Percentiles rank a stretch among this genome's conserved stretches.
Evolutionary conservation across 305 asterid genomes (phyloP).

Genomic region (Fraxinus sp.): DNA sequence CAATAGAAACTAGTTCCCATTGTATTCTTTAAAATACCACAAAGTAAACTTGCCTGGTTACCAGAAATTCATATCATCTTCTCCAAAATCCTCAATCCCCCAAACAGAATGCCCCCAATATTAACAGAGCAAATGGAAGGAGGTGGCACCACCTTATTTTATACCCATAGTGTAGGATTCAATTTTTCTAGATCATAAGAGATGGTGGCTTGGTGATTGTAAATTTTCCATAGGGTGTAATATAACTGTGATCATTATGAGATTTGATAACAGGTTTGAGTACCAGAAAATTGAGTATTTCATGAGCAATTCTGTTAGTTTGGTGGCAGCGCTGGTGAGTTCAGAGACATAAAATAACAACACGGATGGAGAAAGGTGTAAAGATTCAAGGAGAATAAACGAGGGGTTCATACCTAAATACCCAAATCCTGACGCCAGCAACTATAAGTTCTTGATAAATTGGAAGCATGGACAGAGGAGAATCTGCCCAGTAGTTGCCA

Average conservation of each 20-base stretch:
- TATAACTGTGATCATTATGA: not conserved
- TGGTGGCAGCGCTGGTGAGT: not conserved
- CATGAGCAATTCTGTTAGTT: not conserved
- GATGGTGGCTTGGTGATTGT: not conserved
- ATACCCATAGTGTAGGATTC: not conserved
- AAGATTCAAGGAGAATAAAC: not conserved
- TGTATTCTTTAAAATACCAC: not conserved
- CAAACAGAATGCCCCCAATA: not conserved
- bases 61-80: not conserved
- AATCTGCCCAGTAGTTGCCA: conserved; percentile 78
- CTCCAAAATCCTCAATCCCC: not conserved
- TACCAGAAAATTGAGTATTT: not conserved
- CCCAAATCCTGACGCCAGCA: conserved; percentile 90
- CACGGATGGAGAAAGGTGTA: not conserved
- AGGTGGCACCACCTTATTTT: not conserved
- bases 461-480: conserved; percentile 92
- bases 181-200: not conserved
- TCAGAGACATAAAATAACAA: not conserved
- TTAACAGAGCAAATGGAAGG: not conserved
- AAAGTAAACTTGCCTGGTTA: not conserved
- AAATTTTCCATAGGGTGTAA: not conserved
- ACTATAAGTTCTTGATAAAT: conserved; percentile 77
- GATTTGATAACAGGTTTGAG: not conserved
- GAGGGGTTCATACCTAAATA: conserved; percentile 59
- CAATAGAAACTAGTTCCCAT: not conserved